A percentile compares a stretch with the other conserved stretches of the same genome.
phyloP scores from a whole-genome alignment of 768 basidiomycete species.

The Mrakia frigida region DNA sequence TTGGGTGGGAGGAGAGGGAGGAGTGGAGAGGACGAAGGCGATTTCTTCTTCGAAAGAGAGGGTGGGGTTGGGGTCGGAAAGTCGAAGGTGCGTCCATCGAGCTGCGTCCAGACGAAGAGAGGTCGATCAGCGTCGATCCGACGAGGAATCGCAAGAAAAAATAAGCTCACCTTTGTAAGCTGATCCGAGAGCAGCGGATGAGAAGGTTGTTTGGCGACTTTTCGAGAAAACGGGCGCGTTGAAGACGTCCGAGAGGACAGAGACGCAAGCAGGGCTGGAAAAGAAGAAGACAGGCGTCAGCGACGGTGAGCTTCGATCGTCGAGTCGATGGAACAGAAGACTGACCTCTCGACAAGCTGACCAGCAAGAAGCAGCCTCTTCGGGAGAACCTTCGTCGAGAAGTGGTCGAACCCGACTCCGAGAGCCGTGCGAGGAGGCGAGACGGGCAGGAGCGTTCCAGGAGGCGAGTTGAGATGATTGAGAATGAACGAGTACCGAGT shows the following conservation, averaged over 20 bases:
- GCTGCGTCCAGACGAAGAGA: neutral
- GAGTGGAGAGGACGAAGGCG: neutral
- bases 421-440: constrained; percentile 46
- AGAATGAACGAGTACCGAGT: constrained; percentile 61
- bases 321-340: neutral
- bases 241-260: constrained; percentile 74
- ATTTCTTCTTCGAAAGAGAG: neutral
- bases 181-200: constrained; percentile 6
- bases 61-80: neutral
- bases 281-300: constrained; percentile 53
- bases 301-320: neutral
- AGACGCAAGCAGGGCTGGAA: constrained; percentile 75
- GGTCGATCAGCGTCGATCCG: neutral
- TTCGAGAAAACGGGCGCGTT: constrained; percentile 64
- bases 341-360: neutral
- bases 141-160: neutral
- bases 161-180: constrained; percentile 5
- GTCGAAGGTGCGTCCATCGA: neutral
- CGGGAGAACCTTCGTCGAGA: constrained; percentile 64
- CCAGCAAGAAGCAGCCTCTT: constrained; percentile 65
- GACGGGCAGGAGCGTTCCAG: constrained; percentile 24
- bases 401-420: constrained; percentile 71
- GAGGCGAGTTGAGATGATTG: neutral
- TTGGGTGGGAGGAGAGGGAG: neutral
- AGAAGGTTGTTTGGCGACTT: neutral